phyloP scores from a whole-genome alignment of 257 asterid genomes.

The Gynochthodes officinalis region DNA sequence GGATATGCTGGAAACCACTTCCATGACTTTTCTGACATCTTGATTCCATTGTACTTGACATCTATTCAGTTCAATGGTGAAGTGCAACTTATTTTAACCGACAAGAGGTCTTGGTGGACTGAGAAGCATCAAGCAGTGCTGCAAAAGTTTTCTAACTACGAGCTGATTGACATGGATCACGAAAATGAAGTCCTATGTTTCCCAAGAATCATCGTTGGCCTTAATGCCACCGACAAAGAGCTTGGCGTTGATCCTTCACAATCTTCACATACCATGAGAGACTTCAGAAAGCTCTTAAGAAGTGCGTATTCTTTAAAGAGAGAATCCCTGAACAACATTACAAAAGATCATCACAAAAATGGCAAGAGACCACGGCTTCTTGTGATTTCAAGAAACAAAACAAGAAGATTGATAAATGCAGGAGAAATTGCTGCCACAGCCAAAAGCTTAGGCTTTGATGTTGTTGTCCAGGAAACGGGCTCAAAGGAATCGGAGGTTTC shows the following conservation, averaged over 20 bases:
- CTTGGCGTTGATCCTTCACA: conserved; percentile 30
- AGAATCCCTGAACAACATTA: background rate
- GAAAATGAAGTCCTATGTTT: conserved; percentile 39
- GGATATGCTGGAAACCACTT: conserved; percentile 48
- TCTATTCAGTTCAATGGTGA: conserved; percentile 33
- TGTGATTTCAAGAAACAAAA: conserved; percentile 36
- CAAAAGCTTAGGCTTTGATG: conserved; percentile 40
- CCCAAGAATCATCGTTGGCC: conserved; percentile 42
- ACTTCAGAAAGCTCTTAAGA: conserved; percentile 40
- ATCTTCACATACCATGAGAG: conserved; percentile 27
- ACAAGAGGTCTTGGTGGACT: conserved; percentile 30
- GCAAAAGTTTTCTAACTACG: conserved; percentile 33
- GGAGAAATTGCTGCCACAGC: conserved; percentile 30
- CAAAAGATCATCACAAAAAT: background rate
- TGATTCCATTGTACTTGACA: conserved; percentile 50
- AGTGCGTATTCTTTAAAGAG: conserved; percentile 35
- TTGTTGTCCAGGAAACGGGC: conserved; percentile 23
- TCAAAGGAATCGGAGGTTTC: conserved; percentile 25
- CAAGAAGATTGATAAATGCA: conserved; percentile 34
- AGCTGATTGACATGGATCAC: conserved; percentile 35
- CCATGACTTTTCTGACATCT: conserved; percentile 57
- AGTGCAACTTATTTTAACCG: conserved; percentile 36
- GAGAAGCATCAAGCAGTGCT: conserved; percentile 29
- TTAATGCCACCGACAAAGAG: conserved; percentile 36
- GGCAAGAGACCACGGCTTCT: conserved; percentile 38